phyloP scores from a whole-genome alignment of 306 rosid species.

The Prinsepia uniflora region DNA sequence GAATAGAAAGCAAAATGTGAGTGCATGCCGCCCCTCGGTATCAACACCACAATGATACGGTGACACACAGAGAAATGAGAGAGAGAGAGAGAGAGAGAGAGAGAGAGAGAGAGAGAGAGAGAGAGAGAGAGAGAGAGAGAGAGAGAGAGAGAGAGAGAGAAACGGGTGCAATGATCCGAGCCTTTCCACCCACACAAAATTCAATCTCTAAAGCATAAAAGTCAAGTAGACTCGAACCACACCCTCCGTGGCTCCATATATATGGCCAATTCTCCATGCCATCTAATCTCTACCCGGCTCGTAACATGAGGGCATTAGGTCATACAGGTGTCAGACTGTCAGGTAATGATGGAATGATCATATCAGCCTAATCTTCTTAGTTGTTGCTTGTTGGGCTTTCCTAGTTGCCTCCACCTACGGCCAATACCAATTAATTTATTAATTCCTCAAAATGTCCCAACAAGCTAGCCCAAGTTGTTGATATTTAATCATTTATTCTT shows the following conservation, averaged over 20 bases:
- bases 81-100: neutral
- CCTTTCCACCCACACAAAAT: slow-evolving; percentile 1
- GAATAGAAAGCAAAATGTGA: neutral
- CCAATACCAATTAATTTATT: neutral
- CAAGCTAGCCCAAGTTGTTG: neutral
- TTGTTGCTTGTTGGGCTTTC: neutral
- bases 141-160: neutral
- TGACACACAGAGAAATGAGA: neutral
- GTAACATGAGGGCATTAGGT: neutral
- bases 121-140: neutral
- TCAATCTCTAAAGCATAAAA: neutral
- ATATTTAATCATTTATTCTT: neutral
- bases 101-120: too few relatives aligned
- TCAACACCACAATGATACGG: neutral
- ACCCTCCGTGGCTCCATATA: neutral
- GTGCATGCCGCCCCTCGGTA: neutral
- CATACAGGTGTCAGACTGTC: slow-evolving; percentile 1
- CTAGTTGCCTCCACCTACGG: neutral
- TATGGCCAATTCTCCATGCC: neutral
- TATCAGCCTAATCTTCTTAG: neutral
- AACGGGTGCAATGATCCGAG: neutral
- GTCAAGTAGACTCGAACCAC: neutral
- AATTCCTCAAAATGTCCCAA: neutral
- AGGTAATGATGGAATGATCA: neutral
- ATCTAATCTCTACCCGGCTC: neutral